phyloP scores from a whole-genome alignment of 2,329 filamentous ascomycete genomes.

The Orbilia brochopaga region DNA sequence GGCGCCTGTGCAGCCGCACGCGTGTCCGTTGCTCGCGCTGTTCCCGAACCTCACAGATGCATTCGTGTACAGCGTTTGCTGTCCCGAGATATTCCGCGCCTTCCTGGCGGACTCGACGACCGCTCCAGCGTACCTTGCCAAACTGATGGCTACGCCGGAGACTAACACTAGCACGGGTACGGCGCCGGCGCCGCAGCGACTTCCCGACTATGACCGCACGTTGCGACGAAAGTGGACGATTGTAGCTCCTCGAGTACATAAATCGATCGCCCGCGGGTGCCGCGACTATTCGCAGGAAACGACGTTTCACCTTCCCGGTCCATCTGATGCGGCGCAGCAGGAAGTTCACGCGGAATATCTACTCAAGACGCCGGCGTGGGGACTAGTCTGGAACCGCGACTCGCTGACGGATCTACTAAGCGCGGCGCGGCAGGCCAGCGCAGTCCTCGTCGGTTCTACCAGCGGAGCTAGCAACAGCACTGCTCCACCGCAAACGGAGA shows the following conservation, averaged over 20 bases:
- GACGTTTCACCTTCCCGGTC: conserved; percentile 33
- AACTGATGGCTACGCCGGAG: conserved; percentile 38
- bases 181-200: background rate
- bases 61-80: conserved; percentile 48
- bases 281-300: conserved; percentile 41
- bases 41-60: conserved; percentile 47
- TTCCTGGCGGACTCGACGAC: conserved; percentile 35
- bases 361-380: conserved; percentile 48
- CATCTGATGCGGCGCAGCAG: conserved; percentile 38
- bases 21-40: conserved; percentile 45
- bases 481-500: conserved; percentile 10
- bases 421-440: conserved; percentile 33
- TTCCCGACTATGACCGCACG: conserved; percentile 36
- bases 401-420: conserved; percentile 31
- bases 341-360: conserved; percentile 47
- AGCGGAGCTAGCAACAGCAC: background rate
- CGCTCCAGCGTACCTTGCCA: conserved; percentile 33
- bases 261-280: conserved; percentile 44
- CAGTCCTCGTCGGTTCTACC: conserved; percentile 20
- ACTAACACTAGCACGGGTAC: conserved; percentile 3
- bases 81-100: conserved; percentile 44
- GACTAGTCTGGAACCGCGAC: conserved; percentile 46
- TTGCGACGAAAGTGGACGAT: conserved; percentile 45
- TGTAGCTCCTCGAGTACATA: conserved; percentile 43
- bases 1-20: conserved; percentile 32